phyloP scores from a whole-genome alignment of 179 eudicot species.

The Pouteria campechiana region DNA sequence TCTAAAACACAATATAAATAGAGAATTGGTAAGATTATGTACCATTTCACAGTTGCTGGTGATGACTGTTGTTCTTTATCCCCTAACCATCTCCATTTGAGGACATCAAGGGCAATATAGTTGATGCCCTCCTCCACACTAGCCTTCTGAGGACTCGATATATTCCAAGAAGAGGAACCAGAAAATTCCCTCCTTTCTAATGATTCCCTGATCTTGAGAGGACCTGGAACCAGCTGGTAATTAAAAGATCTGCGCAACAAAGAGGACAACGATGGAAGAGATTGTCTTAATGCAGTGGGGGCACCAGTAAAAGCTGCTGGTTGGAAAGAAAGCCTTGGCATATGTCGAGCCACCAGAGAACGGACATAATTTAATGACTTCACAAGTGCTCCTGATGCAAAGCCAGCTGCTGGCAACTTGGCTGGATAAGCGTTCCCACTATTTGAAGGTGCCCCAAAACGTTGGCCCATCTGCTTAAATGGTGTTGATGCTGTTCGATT shows the following conservation, averaged over 20 bases:
- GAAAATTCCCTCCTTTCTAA: constrained; percentile 58
- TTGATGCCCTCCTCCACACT: constrained; percentile 52
- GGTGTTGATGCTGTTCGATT: constrained; percentile 54
- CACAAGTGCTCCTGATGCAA: constrained; percentile 71
- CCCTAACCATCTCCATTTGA: constrained; percentile 87
- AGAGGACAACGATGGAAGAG: constrained; percentile 89
- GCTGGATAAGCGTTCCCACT: constrained; percentile 39
- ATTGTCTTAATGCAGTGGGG: constrained; percentile 66
- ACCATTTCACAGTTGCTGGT: constrained; percentile 55
- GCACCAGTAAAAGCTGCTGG: constrained; percentile 92
- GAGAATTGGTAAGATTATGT: constrained; percentile 1
- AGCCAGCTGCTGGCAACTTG: constrained; percentile 89
- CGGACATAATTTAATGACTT: constrained; percentile 93
- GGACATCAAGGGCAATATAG: constrained; percentile 71
- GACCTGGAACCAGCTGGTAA: constrained; percentile 70
- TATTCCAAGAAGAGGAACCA: constrained; percentile 44
- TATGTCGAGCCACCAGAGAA: constrained; percentile 79
- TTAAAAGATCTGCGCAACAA: constrained; percentile 85
- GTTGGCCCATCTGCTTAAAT: constrained; percentile 51
- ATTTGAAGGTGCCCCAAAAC: constrained; percentile 31
- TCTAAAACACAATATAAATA: no score
- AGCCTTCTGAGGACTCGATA: constrained; percentile 47
- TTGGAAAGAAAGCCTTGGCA: constrained; percentile 80
- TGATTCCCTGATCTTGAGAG: constrained; percentile 55
- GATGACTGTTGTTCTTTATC: constrained; percentile 59